These are phyloP conservation scores for Dimocarpus longan DNA, from an alignment of 345 rosid species.

Conservation along the genomic window DNA sequence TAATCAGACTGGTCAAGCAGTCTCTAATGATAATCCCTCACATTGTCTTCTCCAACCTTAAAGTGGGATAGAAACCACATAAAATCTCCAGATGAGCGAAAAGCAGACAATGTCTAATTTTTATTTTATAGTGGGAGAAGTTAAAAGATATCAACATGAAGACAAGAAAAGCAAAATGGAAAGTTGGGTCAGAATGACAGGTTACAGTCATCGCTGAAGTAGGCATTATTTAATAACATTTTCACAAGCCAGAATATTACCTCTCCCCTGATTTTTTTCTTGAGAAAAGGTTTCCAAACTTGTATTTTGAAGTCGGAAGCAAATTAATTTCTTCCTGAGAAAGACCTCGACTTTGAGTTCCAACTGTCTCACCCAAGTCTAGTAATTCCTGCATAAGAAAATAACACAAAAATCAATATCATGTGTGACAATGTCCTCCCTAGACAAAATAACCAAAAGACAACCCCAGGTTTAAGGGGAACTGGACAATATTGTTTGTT, in stretches of 20 bases:
- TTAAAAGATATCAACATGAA: background rate
- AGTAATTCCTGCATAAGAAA: conserved; percentile 56
- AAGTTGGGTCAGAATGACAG: background rate
- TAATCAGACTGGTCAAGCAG: no score
- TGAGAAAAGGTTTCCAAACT: conserved; percentile 54
- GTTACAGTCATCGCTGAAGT: background rate
- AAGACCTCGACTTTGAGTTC: conserved; percentile 68
- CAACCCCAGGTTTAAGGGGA: background rate
- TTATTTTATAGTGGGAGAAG: background rate
- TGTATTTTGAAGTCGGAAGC: conserved; percentile 70
- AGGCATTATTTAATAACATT: background rate
- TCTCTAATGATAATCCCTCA: background rate
- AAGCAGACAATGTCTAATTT: background rate
- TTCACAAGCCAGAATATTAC: conserved; percentile 32
- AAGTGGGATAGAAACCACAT: background rate
- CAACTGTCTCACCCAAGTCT: conserved; percentile 71
- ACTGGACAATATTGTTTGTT: background rate
- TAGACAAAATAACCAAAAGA: background rate
- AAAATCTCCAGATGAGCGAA: conserved; percentile 1
- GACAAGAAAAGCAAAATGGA: conserved; percentile 4
- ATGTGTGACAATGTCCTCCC: background rate
- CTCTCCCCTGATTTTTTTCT: conserved; percentile 59
- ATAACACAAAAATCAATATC: background rate
- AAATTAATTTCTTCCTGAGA: conserved; percentile 52
- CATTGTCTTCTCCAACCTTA: background rate